Evolutionary conservation across 2,329 filamentous ascomycete genomes (phyloP), one percentile per base, ranked within the genome.

Genomic region (Ilyonectria destructans): DNA sequence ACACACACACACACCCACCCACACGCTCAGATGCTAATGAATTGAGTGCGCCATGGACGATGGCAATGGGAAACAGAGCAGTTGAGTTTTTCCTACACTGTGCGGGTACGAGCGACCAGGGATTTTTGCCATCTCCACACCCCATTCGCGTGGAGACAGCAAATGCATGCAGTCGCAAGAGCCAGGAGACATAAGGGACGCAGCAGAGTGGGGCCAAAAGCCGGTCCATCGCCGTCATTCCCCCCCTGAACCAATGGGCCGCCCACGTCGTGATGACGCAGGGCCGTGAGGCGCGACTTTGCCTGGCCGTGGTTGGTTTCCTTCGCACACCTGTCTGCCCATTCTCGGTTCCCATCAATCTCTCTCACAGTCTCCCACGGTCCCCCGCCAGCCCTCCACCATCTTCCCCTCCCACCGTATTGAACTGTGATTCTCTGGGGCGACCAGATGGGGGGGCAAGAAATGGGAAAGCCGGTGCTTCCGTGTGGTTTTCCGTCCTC

Each of bases 211-310:
- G 69, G 58, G 15, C 49, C 21, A 40, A 45, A 19, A 43, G 52
- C 63, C 54, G 61, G 68, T 64, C 56, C 68, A 68, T 64, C 64
- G 72, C 69, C 70, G 69, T 74, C 74, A 75, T 75, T 75, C 69
- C 69, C 71, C 71, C 37, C 55, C 40, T 40, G 65, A 66, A 45
- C 68, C 70, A 73, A 75, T 74, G 64, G 62, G 69, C 61, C 64
- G 64, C 51, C 68, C 65, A 60, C 68, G 67, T 64, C 62, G 59
- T 58, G 74, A 76, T 76, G 74, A 76, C 74, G 74, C 74, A 76
- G 69, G 68, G 62, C 69, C 45, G 31, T 58, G 58, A 67, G 55
- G 58, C 64, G 55, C 65, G 62, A 66, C 73, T 62, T 62, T 57
- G 62, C 71, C 70, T 52, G 71, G 33, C 60, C 64, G 62, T 63